Conservation (phyloP, 768 basidiomycete species). For the Mycena haematopus region DNA sequence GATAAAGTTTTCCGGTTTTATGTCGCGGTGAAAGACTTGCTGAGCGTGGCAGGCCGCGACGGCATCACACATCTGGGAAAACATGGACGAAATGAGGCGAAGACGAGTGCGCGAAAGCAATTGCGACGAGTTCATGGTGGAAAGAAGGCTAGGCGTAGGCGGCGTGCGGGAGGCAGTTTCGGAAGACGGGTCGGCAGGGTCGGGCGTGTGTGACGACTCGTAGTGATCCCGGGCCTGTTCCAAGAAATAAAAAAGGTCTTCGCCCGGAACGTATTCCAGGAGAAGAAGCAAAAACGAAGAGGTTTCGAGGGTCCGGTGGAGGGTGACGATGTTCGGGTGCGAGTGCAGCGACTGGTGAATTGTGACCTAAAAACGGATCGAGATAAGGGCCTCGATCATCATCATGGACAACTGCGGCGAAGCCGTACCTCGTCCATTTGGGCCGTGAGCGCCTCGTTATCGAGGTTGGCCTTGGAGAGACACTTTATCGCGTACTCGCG, state of each 20-base stretch:
- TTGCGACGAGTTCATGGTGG: slow-evolving; percentile 78
- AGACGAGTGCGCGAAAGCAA: slow-evolving; percentile 88
- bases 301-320: slow-evolving; percentile 93
- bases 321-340: slow-evolving; percentile 94
- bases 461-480: slow-evolving; percentile 91
- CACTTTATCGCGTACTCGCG: slow-evolving; percentile 95
- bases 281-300: slow-evolving; percentile 89
- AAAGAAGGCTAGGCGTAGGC: slow-evolving; percentile 91
- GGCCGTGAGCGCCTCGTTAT: slow-evolving; percentile 83
- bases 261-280: slow-evolving; percentile 94
- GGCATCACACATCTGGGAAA: slow-evolving; percentile 98
- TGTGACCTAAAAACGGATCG: slow-evolving; percentile 62
- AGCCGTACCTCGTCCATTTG: slow-evolving; percentile 86
- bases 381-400: slow-evolving; percentile 20
- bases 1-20: slow-evolving; percentile 99
- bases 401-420: background rate
- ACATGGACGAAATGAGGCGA: slow-evolving; percentile 95
- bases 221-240: slow-evolving; percentile 93
- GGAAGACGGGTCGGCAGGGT: slow-evolving; percentile 44
- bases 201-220: slow-evolving; percentile 51
- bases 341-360: slow-evolving; percentile 92
- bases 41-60: slow-evolving; percentile 93
- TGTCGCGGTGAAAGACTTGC: slow-evolving; percentile 94
- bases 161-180: slow-evolving; percentile 66
- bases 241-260: slow-evolving; percentile 98